Evolutionary conservation across 208 protist species (phyloP), one percentile per base, ranked within the genome.

Genomic region (Tritrichomonas musculus): DNA sequence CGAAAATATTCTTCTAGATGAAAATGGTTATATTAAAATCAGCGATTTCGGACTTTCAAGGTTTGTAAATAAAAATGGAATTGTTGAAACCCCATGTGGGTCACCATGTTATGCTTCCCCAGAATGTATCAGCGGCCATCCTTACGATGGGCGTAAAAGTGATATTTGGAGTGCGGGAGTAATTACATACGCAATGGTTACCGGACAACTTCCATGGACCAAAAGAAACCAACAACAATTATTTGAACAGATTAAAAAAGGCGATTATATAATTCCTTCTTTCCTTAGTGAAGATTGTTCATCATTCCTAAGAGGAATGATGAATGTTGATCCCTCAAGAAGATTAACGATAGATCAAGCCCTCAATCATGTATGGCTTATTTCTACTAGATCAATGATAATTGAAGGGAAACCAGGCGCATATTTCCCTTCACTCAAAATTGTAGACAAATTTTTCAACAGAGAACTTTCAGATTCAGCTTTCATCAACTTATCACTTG

Each of bases 81-180:
- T 88, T 57, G 47, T 36, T 44, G 41, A 53, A n/a, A 88, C 77
- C 1, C 77, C 77, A 60, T 53, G 41, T 57, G 77, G 77, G 0
- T 88, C 77, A 22, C 77, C 77, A 39, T 88, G 41, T 50, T 88
- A 88, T 60, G 77, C 77, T 11, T 88, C 77, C 39, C 77, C 77
- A 27, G 77, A 88, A 20, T 88, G 77, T 60, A 53, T 88, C 8
- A 47, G 77, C 4, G 77, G 77, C 39, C 17, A 20, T 13, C 47
- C 47, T 20, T 88, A 88, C 39, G 47, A 88, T 57, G 77, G 77
- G 0, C 20, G 77, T 39, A 88, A 88, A 36, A 60, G 77, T 36
- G 77, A 88, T 36, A 88, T 88, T 27, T 88, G 77, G 77, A 88
- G 77, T 36, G 33, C n/a, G n/a, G 77, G 77, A 22, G 77, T 88